Evolutionary conservation across 352 stramenopile genomes (phyloP).

Genomic region (Phytophthora constricta): DNA sequence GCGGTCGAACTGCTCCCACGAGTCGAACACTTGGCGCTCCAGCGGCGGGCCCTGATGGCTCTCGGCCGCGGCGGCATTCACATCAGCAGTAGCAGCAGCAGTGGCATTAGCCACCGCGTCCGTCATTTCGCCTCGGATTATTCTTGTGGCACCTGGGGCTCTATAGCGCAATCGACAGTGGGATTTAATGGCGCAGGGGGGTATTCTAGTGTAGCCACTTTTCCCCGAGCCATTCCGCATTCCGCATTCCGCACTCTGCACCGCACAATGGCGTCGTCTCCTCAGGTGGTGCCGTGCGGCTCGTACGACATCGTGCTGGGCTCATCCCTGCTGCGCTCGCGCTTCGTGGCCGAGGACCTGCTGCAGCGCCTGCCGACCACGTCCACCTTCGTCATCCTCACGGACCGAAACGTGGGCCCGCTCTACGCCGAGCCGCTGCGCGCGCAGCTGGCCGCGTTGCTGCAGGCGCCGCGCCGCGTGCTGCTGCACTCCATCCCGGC

Average conservation of each 20-base stretch:
- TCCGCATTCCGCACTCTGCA: too few species aligned
- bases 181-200: too few species aligned
- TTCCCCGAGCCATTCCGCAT: too few species aligned
- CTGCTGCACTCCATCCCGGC: slow-evolving; percentile 66
- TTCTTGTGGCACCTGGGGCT: slow-evolving; percentile 1
- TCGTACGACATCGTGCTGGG: slow-evolving; percentile 86
- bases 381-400: slow-evolving; percentile 86
- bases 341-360: slow-evolving; percentile 72
- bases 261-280: too few species aligned
- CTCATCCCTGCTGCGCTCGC: slow-evolving; percentile 64
- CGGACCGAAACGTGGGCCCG: slow-evolving; percentile 75
- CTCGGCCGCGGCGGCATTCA: background rate
- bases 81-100: background rate
- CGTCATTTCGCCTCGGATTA: background rate
- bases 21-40: slow-evolving; percentile 33
- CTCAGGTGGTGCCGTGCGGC: slow-evolving; percentile 71
- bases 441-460: slow-evolving; percentile 50
- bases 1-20: slow-evolving; percentile 39
- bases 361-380: slow-evolving; percentile 55
- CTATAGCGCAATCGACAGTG: too few species aligned
- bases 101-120: background rate
- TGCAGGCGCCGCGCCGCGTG: slow-evolving; percentile 52
- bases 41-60: slow-evolving; percentile 25
- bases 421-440: slow-evolving; percentile 76
- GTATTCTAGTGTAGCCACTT: too few species aligned